These are phyloP conservation scores for Lentinula sp. DNA, from an alignment of 768 basidiomycete genomes.

Conservation along the genomic window DNA sequence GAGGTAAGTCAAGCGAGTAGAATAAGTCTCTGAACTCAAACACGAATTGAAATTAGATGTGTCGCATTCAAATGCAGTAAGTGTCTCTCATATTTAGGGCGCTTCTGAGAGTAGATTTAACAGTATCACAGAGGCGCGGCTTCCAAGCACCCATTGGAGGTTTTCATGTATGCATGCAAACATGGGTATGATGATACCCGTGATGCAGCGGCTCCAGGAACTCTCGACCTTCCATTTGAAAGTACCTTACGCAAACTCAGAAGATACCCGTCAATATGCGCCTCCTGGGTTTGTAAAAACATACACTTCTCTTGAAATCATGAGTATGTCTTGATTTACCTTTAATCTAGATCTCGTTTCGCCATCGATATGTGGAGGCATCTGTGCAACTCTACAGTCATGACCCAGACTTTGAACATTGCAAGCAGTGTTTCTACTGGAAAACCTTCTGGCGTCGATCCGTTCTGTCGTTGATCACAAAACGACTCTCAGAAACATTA, in stretches of 20 bases:
- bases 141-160: not conserved
- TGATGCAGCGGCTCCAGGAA: not conserved
- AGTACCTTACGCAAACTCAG: not conserved
- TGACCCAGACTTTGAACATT: not conserved
- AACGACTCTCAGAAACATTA: not conserved
- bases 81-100: too few relatives aligned
- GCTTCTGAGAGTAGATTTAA: not conserved
- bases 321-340: too few relatives aligned
- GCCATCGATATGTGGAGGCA: not conserved
- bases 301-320: not conserved
- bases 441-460: not conserved
- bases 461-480: not conserved
- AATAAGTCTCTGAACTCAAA: not conserved
- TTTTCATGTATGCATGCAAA: not conserved
- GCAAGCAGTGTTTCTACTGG: not conserved
- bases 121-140: not conserved
- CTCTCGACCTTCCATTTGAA: not conserved
- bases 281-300: not conserved
- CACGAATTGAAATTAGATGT: not conserved
- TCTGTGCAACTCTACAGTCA: not conserved
- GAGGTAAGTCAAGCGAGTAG: not conserved
- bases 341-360: not conserved
- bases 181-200: not conserved
- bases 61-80: not conserved
- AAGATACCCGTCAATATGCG: not conserved